These are phyloP conservation scores for Fusarium dlaminii DNA, from an alignment of 2,329 filamentous ascomycete genomes.

Conservation along the genomic window DNA sequence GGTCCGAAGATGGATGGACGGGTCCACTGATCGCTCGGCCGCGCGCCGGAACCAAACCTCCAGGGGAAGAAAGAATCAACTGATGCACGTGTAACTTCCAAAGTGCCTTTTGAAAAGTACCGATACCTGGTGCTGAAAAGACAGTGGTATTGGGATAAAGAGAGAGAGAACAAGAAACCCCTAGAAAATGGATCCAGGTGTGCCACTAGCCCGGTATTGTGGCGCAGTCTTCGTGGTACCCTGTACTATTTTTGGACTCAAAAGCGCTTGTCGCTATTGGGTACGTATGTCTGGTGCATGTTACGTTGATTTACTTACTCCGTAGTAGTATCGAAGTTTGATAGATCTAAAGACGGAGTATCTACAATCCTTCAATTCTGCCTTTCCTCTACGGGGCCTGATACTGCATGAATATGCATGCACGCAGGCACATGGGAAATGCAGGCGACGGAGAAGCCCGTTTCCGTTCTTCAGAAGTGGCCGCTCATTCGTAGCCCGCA, in stretches of 20 bases:
- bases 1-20: constrained; percentile 1
- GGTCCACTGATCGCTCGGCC: constrained; percentile 38
- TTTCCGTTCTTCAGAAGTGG: constrained; percentile 6
- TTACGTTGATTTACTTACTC: constrained; percentile 1
- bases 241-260: constrained; percentile 40
- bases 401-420: constrained; percentile 28
- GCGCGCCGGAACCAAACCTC: constrained; percentile 17
- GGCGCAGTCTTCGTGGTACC: constrained; percentile 26
- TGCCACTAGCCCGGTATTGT: constrained; percentile 25
- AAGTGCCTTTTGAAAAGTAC: constrained; percentile 27
- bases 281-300: neutral
- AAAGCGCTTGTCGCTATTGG: constrained; percentile 16
- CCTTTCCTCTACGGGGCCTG: constrained; percentile 15
- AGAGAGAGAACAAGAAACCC: constrained; percentile 21
- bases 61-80: constrained; percentile 10
- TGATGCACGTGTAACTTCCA: constrained; percentile 31
- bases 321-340: neutral
- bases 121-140: constrained; percentile 27
- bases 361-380: constrained; percentile 23
- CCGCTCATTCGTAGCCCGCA: constrained; percentile 16
- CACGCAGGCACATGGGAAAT: constrained; percentile 13
- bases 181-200: constrained; percentile 6
- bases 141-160: constrained; percentile 26
- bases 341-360: constrained; percentile 11
- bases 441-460: constrained; percentile 16